Evolutionary conservation across 1,139 yeast species (phyloP).

Genomic region (Wickerhamomyces sp.): DNA sequence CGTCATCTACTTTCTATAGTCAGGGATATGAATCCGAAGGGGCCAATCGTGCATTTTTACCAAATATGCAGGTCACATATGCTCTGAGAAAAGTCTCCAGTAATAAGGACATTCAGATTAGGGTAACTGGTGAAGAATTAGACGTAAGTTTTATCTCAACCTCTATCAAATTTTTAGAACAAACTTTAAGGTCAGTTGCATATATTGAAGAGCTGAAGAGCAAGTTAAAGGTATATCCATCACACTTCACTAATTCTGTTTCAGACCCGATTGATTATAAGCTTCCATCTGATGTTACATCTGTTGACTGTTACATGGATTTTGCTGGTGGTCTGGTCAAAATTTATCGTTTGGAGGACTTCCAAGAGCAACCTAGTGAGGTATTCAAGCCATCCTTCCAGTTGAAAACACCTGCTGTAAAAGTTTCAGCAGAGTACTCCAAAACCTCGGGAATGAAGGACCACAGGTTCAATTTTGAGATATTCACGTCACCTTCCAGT

Average conservation of each 20-base stretch:
- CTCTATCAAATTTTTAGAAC: conserved; percentile 44
- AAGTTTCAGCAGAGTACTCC: conserved; percentile 44
- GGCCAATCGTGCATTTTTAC: conserved; percentile 60
- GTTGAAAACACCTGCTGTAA: conserved; percentile 75
- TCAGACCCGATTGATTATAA: conserved; percentile 22
- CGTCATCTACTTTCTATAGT: conserved; percentile 48
- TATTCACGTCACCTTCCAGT: conserved; percentile 65
- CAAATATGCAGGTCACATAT: conserved; percentile 59
- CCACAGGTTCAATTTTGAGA: conserved; percentile 48
- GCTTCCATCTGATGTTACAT: conserved; percentile 30
- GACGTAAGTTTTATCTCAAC: conserved; percentile 59
- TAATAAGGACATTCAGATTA: conserved; percentile 35
- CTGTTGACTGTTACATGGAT: conserved; percentile 46
- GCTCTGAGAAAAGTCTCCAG: conserved; percentile 33
- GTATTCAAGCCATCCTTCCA: conserved; percentile 50
- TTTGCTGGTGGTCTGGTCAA: conserved; percentile 72
- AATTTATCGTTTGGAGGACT: conserved; percentile 37
- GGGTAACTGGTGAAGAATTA: conserved; percentile 59
- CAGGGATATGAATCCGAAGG: conserved; percentile 39
- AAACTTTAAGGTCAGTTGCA: conserved; percentile 40
- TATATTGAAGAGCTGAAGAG: conserved; percentile 35
- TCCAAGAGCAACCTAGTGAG: conserved; percentile 32
- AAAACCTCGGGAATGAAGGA: conserved; percentile 22
- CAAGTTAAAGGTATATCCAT: conserved; percentile 10
- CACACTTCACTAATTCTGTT: conserved; percentile 19